Evolutionary conservation across 2,329 filamentous ascomycete species (phyloP).

Genomic region (Colletotrichum gloeosporioides): DNA sequence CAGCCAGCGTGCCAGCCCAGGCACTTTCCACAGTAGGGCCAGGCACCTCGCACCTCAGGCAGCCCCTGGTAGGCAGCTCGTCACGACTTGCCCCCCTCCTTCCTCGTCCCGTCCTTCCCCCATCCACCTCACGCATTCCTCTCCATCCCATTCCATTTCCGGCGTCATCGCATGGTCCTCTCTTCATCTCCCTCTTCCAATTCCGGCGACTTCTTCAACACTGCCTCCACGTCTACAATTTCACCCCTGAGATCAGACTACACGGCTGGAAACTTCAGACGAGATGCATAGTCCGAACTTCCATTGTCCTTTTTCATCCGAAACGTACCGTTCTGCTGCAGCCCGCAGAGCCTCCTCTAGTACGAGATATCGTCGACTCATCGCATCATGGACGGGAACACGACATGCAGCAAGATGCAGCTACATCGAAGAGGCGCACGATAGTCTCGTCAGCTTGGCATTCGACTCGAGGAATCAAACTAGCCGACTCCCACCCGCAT

Average conservation of each 20-base stretch:
- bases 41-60: not conserved
- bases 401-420: not conserved
- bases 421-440: not conserved
- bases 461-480: not conserved
- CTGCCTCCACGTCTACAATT: not conserved
- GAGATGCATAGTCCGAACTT: not conserved
- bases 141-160: not conserved
- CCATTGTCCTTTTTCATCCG: not conserved
- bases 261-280: not conserved
- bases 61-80: not conserved
- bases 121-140: not conserved
- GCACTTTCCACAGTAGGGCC: not conserved
- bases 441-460: not conserved
- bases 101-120: not conserved
- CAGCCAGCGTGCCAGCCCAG: not conserved
- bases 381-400: not conserved
- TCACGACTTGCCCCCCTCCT: not conserved
- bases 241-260: not conserved
- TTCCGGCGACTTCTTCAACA: not conserved
- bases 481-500: not conserved
- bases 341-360: not conserved
- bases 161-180: not conserved
- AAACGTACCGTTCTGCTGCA: not conserved
- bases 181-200: not conserved
- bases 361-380: not conserved